phyloP scores from a whole-genome alignment of 768 basidiomycete genomes.

The Serendipita sp. region DNA sequence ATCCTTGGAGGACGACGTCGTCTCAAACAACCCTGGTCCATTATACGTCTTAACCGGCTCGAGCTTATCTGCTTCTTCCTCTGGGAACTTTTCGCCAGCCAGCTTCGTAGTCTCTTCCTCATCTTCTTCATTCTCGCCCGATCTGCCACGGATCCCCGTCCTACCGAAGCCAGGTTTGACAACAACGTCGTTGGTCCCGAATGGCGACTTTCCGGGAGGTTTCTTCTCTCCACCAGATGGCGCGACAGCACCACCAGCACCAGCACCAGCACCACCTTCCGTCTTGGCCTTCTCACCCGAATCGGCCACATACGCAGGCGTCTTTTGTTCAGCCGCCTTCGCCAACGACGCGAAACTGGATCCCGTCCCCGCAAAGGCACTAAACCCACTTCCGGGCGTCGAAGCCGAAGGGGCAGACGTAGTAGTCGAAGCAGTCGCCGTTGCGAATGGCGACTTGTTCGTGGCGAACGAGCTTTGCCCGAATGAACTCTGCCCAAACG shows the following conservation, averaged over 20 bases:
- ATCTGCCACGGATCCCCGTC: not conserved
- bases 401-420: not conserved
- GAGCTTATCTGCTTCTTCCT: constrained; percentile 7
- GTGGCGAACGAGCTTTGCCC: constrained; percentile 12
- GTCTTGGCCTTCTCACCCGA: not conserved
- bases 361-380: not conserved
- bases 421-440: constrained; percentile 8
- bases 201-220: not conserved
- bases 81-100: constrained; percentile 7
- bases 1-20: not conserved
- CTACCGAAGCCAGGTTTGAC: not conserved
- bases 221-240: not conserved
- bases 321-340: not conserved
- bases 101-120: constrained; percentile 6
- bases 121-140: constrained; percentile 8
- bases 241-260: not conserved
- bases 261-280: not conserved
- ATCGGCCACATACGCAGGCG: not conserved
- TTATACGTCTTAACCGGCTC: not conserved
- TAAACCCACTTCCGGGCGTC: not conserved
- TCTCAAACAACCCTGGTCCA: not conserved
- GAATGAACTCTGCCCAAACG: constrained; percentile 23
- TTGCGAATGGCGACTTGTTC: constrained; percentile 1
- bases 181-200: not conserved
- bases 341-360: not conserved